Percentiles rank a stretch among this genome's conserved stretches.
These are phyloP conservation scores for Fusarium sp. DNA, from an alignment of 2,329 filamentous ascomycete species.

Conservation along the genomic window DNA sequence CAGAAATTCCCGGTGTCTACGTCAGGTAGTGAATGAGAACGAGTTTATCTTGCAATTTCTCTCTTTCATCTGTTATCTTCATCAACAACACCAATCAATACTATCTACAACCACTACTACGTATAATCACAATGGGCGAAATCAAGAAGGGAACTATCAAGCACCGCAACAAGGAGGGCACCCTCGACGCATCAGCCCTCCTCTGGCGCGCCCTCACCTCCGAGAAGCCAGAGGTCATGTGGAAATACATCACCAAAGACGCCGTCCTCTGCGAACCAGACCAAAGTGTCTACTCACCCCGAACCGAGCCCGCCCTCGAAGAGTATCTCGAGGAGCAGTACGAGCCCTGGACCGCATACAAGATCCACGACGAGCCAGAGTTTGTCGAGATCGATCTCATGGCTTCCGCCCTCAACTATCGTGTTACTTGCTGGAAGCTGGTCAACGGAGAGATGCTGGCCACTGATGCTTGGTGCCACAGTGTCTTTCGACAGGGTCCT, in stretches of 20 bases:
- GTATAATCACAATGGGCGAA: conserved; percentile 32
- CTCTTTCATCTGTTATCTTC: not conserved
- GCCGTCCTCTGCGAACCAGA: conserved; percentile 49
- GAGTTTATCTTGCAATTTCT: too few relatives aligned
- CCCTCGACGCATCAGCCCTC: conserved; percentile 50
- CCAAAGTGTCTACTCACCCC: conserved; percentile 46
- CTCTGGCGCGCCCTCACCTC: conserved; percentile 52
- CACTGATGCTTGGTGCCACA: conserved; percentile 51
- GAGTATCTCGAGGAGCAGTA: conserved; percentile 49
- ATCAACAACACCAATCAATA: not conserved
- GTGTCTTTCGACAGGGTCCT: conserved; percentile 49
- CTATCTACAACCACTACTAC: not conserved
- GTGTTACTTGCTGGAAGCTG: conserved; percentile 50
- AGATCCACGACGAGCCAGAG: conserved; percentile 51
- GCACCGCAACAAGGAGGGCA: conserved; percentile 51
- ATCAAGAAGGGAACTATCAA: conserved; percentile 46
- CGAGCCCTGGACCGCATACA: conserved; percentile 52
- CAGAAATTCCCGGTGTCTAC: conserved; percentile 25
- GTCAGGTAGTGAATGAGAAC: too few relatives aligned
- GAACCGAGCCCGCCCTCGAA: conserved; percentile 48
- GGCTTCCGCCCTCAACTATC: conserved; percentile 48
- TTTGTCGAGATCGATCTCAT: conserved; percentile 55
- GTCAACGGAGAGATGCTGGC: conserved; percentile 46
- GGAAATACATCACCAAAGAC: conserved; percentile 51
- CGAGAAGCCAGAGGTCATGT: conserved; percentile 48